Evolutionary conservation across 352 stramenopile genomes (phyloP), one percentile per base, ranked within the genome.

Genomic region (Phytophthora ohioensis): DNA sequence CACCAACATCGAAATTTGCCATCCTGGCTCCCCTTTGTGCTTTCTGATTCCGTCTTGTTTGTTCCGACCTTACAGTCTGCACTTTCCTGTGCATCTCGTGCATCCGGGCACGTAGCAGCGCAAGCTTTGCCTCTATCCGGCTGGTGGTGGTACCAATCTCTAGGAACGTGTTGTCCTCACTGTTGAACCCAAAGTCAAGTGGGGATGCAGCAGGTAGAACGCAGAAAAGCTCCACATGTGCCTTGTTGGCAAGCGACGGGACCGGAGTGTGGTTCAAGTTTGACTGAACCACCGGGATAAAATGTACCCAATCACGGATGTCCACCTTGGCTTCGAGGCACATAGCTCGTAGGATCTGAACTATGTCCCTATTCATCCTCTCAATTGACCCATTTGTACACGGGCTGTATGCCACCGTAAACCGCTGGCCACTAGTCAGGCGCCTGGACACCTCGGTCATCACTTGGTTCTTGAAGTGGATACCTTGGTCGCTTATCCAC

Each of bases 381-480:
- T 81, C 70, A 0, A 80, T 64, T 0, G 61, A 64, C 2, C 70
- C 76, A 59, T 80, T 81, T 6, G 67, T 71, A 74, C 74, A 80
- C 7, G 71, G 71, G 4, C 32, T 49, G 51, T 81, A 82, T 0
- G 68, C 66, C 7, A 71, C 13, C 3, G 64, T 64, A 27, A 81
- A 71, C 0, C 58, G 11, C 32, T 84, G 76, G 0, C 69, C 0
- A 10, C 30, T 31, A 1, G 36, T 41, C 0, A 80, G 39, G 0
- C 57, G 41, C 27, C 13, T 61, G 5, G 32, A 21, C 5, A 80
- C 30, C 45, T 79, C 66, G 7, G 21, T 8, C 10, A 80, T 32
- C 2, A 78, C 48, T 43, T 58, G 2, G 42, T 76, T 84, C 42
- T 80, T 81, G 47, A 82, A 85, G 36, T 81, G 77, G 10, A 3